A percentile compares a stretch with the other conserved stretches of the same genome.
Conservation (phyloP, 1,284 basidiomycete genomes). For the Fomitopsis pinicola region DNA sequence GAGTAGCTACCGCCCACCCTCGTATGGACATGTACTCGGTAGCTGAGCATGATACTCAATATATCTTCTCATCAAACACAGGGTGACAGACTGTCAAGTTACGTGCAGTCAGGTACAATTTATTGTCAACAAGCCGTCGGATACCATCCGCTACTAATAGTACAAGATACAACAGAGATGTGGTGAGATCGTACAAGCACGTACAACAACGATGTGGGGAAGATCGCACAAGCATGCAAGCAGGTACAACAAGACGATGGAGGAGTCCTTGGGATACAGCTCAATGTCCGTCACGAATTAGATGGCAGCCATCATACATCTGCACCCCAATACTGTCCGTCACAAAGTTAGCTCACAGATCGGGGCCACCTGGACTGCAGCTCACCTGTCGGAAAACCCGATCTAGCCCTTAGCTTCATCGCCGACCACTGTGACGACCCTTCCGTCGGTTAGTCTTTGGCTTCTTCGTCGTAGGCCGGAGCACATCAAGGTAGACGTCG, state of each 20-base stretch:
- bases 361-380: no score
- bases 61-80: not conserved
- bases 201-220: not conserved
- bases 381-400: not conserved
- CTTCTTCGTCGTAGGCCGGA: slow-evolving; percentile 13
- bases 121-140: not conserved
- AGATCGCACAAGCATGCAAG: not conserved
- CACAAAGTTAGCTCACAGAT: not conserved
- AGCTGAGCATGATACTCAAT: not conserved
- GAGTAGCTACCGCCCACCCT: no score
- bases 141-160: not conserved
- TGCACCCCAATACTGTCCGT: not conserved
- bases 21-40: no score
- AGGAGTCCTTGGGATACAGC: slow-evolving; percentile 3
- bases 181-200: not conserved
- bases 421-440: not conserved
- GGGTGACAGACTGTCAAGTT: not conserved
- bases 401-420: not conserved
- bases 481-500: slow-evolving; percentile 43
- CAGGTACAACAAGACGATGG: not conserved
- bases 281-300: not conserved
- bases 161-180: not conserved
- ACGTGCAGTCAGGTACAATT: not conserved
- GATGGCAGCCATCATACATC: slow-evolving; percentile 1
- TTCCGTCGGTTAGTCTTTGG: not conserved